These are phyloP conservation scores for Phoenix roebelenii DNA, from an alignment of 176 grass and related monocot species.

Conservation along the genomic window DNA sequence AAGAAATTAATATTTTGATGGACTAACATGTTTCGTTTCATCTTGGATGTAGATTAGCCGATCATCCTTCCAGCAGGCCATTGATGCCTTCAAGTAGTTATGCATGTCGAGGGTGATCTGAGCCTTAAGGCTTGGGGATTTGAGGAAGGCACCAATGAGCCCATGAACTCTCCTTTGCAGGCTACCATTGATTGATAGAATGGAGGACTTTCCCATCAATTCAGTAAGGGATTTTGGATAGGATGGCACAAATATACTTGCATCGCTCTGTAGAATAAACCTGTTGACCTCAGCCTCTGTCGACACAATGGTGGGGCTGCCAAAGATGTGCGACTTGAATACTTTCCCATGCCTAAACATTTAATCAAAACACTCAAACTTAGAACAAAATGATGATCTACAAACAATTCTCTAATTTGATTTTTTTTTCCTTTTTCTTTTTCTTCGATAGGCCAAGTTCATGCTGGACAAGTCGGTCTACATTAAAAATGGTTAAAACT, in stretches of 20 bases:
- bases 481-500: too few species aligned
- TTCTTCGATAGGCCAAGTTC: too few species aligned
- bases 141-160: conserved; percentile 84
- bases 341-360: conserved; percentile 63
- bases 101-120: conserved; percentile 93
- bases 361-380: too few species aligned
- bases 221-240: conserved; percentile 88
- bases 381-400: too few species aligned
- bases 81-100: conserved; percentile 28
- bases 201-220: conserved; percentile 95
- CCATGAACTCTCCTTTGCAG: conserved; percentile 80
- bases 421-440: too few species aligned
- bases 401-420: too few species aligned
- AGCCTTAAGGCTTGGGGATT: conserved; percentile 65
- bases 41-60: conserved; percentile 62
- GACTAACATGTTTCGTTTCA: conserved; percentile 72
- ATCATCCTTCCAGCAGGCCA: conserved; percentile 33
- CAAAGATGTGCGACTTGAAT: conserved; percentile 92
- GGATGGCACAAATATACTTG: conserved; percentile 74
- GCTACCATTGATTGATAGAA: conserved; percentile 71
- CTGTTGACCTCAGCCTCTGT: conserved; percentile 82
- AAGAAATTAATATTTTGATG: not conserved
- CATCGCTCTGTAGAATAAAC: conserved; percentile 71
- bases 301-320: conserved; percentile 63
- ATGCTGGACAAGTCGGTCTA: too few species aligned